Conservation (phyloP, 352 stramenopile species). For the Globisporangium parvum region DNA sequence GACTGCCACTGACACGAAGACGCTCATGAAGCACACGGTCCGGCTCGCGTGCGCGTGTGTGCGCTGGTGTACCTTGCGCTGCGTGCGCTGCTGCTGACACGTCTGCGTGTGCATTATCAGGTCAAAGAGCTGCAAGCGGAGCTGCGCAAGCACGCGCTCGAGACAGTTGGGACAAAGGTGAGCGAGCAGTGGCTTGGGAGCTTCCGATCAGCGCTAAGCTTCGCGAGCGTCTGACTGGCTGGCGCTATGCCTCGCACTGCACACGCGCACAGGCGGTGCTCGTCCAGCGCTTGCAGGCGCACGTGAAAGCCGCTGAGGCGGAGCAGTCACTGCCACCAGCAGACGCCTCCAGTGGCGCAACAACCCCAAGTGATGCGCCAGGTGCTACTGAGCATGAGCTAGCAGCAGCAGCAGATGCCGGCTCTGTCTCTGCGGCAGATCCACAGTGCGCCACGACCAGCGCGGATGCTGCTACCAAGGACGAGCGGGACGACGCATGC, state of each 20-base stretch:
- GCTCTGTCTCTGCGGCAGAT: too few relatives aligned
- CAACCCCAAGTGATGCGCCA: too few relatives aligned
- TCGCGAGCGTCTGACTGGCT: not conserved
- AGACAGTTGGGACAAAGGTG: constrained; percentile 36
- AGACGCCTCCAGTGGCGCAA: not conserved
- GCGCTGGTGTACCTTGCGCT: not conserved
- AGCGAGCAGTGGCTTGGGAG: not conserved
- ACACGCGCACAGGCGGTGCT: constrained; percentile 20
- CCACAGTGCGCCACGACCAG: too few relatives aligned
- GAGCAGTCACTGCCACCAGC: not conserved
- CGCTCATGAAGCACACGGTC: constrained; percentile 5
- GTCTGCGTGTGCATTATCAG: constrained; percentile 10
- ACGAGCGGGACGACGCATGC: not conserved
- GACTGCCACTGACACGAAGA: not conserved
- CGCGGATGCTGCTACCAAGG: too few relatives aligned
- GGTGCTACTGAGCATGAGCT: too few relatives aligned
- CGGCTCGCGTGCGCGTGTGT: not conserved
- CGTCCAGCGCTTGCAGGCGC: constrained; percentile 26
- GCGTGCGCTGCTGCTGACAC: not conserved
- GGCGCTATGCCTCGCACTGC: not conserved
- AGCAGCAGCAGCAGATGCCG: too few relatives aligned
- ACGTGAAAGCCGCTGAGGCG: constrained; percentile 12
- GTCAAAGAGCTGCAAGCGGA: constrained; percentile 48
- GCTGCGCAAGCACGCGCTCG: constrained; percentile 33
- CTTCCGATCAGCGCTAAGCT: not conserved